Evolutionary conservation across 176 grass and related monocot genomes (phyloP), one percentile per base, ranked within the genome.

Genomic region (Bolboschoenus planiculmis): DNA sequence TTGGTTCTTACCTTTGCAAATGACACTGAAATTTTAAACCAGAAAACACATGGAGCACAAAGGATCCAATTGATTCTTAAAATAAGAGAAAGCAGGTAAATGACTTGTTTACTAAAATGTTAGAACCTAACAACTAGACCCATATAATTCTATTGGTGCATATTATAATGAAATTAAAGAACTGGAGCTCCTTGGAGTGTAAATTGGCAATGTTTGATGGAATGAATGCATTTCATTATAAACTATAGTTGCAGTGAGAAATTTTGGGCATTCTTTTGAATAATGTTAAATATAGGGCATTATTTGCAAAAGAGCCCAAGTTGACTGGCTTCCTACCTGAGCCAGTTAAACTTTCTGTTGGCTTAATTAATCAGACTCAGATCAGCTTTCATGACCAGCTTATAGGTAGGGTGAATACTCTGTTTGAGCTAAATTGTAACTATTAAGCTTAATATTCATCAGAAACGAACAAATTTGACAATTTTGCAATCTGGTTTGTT

Each of bases 401-500:
- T 70, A 18, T 70, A 40, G 36, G 18, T 70, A 42, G 36, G 34
- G 3, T 68, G 34, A 68, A 4, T 1, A 5, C n/a, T 68, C 33
- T 68, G 64, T 65, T 66, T 70, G 65, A 33, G 35, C 18, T 42
- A 10, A 40, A 42, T 70, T 39, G 18, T 40, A 40, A 70, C 65
- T 11, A 21, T 39, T 23, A 9, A 70, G 20, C 10, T 70, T 23
- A 40, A 10, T 66, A 9, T 42, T n/a, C 42, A 47, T 50, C 23
- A 75, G 70, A 75, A 75, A 75, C 8, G 42, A 7, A 40, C 9
- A 10, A 24, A 16, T 85, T 43, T 78, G 54, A 58, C 62, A 63
- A 57, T 79, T 36, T 54, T 79, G 16, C 53, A 75, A 65, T 81
- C 5, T 85, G 10, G 21, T 20, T 85, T 26, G 23, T 51, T 46